A percentile compares a stretch with the other conserved stretches of the same genome.
These are phyloP conservation scores for Micractinium sp. DNA, from an alignment of 139 green algal genomes.

Conservation along the genomic window DNA sequence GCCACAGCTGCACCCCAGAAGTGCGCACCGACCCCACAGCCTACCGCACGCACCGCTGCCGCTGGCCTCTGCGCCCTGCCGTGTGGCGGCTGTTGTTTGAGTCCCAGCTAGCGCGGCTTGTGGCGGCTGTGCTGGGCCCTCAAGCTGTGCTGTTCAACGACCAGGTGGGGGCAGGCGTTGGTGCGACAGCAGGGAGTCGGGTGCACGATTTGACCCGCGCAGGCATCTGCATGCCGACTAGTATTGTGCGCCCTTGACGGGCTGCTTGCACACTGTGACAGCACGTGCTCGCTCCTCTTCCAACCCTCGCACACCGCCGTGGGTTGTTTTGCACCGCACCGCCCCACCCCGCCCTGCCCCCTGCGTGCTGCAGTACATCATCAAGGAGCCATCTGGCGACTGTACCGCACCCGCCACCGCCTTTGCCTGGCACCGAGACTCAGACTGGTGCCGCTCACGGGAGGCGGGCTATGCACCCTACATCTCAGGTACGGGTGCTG, in stretches of 20 bases:
- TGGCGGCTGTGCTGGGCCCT: slow-evolving; percentile 21
- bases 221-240: background rate
- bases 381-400: slow-evolving; percentile 38
- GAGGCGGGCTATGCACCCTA: slow-evolving; percentile 1
- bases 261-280: background rate
- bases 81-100: slow-evolving; percentile 27
- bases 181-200: background rate
- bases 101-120: slow-evolving; percentile 6
- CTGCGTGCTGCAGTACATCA: slow-evolving; percentile 44
- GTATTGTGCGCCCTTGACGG: background rate
- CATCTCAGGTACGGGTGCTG: slow-evolving; percentile 24
- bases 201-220: background rate
- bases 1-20: background rate
- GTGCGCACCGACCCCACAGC: background rate
- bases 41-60: background rate
- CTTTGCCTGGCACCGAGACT: slow-evolving; percentile 52
- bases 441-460: slow-evolving; percentile 27
- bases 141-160: slow-evolving; percentile 41
- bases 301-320: background rate
- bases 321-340: no score
- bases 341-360: background rate
- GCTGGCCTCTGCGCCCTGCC: background rate
- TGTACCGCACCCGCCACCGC: background rate
- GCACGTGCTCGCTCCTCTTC: background rate
- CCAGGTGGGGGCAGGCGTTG: slow-evolving; percentile 19